Evolutionary conservation across 2,329 filamentous ascomycete species (phyloP), one percentile per base, ranked within the genome.

Genomic region (Trichoderma sp.): DNA sequence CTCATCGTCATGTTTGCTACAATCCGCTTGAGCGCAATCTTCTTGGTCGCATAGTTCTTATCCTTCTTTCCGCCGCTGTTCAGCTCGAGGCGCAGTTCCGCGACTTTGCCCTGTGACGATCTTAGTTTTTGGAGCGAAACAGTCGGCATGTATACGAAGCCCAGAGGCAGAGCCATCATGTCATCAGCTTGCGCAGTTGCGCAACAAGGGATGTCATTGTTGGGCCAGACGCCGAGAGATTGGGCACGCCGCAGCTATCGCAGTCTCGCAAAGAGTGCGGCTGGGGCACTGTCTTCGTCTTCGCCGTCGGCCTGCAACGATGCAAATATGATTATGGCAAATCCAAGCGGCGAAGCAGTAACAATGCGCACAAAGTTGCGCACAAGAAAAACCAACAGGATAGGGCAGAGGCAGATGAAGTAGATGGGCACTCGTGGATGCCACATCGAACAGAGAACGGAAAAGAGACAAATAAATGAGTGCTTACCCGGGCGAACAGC

Each of bases 1-100:
- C 95, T 98, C 96, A 99, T 99, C 75, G 96, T 99, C 96, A 99
- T 99, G 81, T 99, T 99, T 81, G 96, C 96, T 77, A 99, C 96
- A 77, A 99, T 98, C 88, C 98, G 98, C 88, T 99, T 99, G 74
- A 99, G 88, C 12, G 96, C 95, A 80, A 98, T 97, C 89, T 98
- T 98, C 87, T 98, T 99, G 76, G 90, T 90, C 58, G 92, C 89
- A 83, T 94, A 92, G 84, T 97, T 97, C 88, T 98, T 98, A 85
- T 99, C 96, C 86, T 98, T 99, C 87, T 97, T 98, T 76, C 93
- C 92, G 80, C 94, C 94, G 83, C 91, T 93, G 83, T 94, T 95
- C 80, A 99, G 89, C 86, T 99, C 96, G 81, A 93, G 90, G 82
- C 96, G 94, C 80, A 99, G 87, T 89, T 99, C 96, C 74, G 95